Conservation (phyloP, 2,329 filamentous ascomycete species). For the Fusarium verrucosum region DNA sequence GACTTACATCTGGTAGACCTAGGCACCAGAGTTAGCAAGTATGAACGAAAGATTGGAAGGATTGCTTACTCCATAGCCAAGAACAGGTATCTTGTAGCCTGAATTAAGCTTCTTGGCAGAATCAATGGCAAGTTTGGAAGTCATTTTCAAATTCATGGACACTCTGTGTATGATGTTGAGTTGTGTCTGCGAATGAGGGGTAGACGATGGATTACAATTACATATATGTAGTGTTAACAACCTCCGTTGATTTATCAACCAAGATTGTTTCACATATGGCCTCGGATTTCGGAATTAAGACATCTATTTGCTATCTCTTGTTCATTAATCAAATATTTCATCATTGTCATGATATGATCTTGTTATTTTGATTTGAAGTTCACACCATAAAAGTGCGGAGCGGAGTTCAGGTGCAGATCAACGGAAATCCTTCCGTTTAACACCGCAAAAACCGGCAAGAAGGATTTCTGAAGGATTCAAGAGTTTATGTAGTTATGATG, state of each 20-base stretch:
- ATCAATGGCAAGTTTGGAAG: slow-evolving; percentile 55
- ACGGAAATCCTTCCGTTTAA: background rate
- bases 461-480: background rate
- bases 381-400: background rate
- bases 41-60: background rate
- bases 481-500: background rate
- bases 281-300: slow-evolving; percentile 3
- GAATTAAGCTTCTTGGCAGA: slow-evolving; percentile 64
- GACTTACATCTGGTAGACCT: slow-evolving; percentile 64
- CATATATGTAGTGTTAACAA: slow-evolving; percentile 4
- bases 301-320: background rate
- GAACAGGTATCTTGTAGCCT: slow-evolving; percentile 61
- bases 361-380: background rate
- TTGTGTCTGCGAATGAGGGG: slow-evolving; percentile 15
- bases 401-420: background rate
- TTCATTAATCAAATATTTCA: background rate
- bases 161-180: background rate
- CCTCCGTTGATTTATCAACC: background rate
- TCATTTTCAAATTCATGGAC: slow-evolving; percentile 52
- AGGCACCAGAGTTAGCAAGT: slow-evolving; percentile 13
- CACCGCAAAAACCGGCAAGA: background rate
- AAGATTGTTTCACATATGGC: background rate
- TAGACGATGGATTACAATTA: background rate
- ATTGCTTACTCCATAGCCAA: slow-evolving; percentile 63
- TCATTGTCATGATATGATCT: background rate